Conservation (phyloP, 176 grass and related monocot species). For the Oryza officinalis region DNA sequence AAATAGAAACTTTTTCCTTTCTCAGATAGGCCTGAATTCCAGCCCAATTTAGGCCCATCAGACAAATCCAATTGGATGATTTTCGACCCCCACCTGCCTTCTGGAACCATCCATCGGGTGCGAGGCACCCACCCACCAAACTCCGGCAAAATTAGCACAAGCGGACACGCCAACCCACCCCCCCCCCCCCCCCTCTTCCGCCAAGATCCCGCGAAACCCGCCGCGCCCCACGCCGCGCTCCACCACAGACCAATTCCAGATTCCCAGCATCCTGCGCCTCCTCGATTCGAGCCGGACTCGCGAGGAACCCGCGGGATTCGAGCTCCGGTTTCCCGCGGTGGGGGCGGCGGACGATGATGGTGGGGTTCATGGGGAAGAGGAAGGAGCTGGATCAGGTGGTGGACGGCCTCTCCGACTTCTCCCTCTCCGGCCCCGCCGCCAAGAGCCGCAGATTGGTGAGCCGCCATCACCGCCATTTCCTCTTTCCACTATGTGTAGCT, state of each 20-base stretch:
- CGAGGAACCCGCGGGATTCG: not conserved
- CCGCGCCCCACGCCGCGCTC: not conserved
- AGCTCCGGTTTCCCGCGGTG: not conserved
- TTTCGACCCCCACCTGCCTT: slow-evolving; percentile 32
- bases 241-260: not conserved
- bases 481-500: not conserved
- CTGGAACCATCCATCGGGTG: slow-evolving; percentile 35
- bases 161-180: slow-evolving; percentile 12
- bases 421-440: slow-evolving; percentile 51
- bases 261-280: not conserved
- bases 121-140: not conserved
- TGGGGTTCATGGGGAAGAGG: slow-evolving; percentile 72
- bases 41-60: not conserved
- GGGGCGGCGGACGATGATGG: slow-evolving; percentile 18
- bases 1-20: no score
- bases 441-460: slow-evolving; percentile 70
- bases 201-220: slow-evolving; percentile 29
- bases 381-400: slow-evolving; percentile 65
- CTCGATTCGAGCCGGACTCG: slow-evolving; percentile 5
- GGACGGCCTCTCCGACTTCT: slow-evolving; percentile 58
- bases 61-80: not conserved
- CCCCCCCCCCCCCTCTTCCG: not conserved
- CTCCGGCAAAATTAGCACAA: not conserved
- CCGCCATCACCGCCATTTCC: not conserved
- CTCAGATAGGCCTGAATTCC: no score